phyloP scores from a whole-genome alignment of 495 filamentous ascomycete genomes.

The Penicillium subrubescens region DNA sequence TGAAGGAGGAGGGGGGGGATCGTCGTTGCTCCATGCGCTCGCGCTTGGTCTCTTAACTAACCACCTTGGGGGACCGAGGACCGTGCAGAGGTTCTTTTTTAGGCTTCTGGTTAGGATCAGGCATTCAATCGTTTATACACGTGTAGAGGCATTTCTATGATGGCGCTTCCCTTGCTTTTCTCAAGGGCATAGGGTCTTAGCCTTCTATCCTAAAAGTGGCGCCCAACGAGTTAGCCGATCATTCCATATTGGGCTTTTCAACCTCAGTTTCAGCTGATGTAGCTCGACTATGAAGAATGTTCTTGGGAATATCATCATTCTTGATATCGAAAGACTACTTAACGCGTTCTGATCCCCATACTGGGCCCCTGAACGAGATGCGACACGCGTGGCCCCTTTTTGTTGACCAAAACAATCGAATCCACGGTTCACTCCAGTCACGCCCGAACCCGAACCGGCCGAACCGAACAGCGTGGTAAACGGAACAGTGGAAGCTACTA shows the following conservation, averaged over 20 bases:
- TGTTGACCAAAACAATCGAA: slow-evolving; percentile 23
- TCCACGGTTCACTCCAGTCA: slow-evolving; percentile 20
- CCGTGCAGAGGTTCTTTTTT: background rate
- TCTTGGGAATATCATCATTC: background rate
- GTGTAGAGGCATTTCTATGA: background rate
- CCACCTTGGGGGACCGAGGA: background rate
- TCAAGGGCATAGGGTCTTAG: background rate
- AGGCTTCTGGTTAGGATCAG: background rate
- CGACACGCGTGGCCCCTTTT: slow-evolving; percentile 6
- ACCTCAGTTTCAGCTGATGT: slow-evolving; percentile 6
- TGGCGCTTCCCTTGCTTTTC: background rate
- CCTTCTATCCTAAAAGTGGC: background rate
- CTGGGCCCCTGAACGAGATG: background rate
- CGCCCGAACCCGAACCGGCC: background rate
- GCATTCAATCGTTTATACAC: background rate
- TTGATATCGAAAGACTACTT: background rate
- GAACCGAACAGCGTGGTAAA: slow-evolving; percentile 5
- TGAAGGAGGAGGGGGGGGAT: slow-evolving; percentile 17
- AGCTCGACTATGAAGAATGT: background rate
- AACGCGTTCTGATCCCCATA: background rate
- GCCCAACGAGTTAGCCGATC: slow-evolving; percentile 10
- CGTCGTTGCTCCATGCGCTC: slow-evolving; percentile 22
- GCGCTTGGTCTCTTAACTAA: background rate
- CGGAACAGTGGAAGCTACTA: background rate
- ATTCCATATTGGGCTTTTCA: slow-evolving; percentile 10